Evolutionary conservation across 305 asterid species (phyloP).

Genomic region (Fraxinus nigra): DNA sequence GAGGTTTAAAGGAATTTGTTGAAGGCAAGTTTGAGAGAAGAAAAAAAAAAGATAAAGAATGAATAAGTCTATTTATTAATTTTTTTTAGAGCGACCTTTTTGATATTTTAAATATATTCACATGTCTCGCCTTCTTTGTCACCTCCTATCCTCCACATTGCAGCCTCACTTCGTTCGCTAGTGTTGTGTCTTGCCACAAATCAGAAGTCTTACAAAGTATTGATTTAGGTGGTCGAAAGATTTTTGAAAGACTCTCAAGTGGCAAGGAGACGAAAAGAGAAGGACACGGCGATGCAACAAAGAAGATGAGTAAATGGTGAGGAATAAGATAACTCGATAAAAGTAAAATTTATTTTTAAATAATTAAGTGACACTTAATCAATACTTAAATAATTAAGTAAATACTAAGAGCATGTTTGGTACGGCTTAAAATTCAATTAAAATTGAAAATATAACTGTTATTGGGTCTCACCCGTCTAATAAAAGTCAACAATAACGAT

Average conservation of each 20-base stretch:
- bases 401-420: too few species aligned
- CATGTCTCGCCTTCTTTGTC: background rate
- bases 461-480: too few species aligned
- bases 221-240: background rate
- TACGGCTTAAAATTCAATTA: too few species aligned
- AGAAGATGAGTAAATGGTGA: background rate
- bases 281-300: background rate
- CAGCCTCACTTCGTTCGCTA: background rate
- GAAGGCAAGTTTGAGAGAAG: background rate
- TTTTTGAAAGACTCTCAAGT: background rate
- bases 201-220: background rate
- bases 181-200: background rate
- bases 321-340: background rate
- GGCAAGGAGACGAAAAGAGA: background rate
- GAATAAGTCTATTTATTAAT: too few species aligned
- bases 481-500: too few species aligned
- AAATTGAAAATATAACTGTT: too few species aligned
- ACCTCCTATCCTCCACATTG: background rate
- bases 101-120: too few species aligned
- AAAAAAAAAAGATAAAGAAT: background rate
- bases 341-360: background rate
- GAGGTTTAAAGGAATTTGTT: constrained; percentile 27
- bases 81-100: too few species aligned
- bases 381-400: background rate
- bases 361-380: too few species aligned